A percentile compares a stretch with the other conserved stretches of the same genome.
Evolutionary conservation across 2,329 filamentous ascomycete genomes (phyloP).

Genomic region (Fusarium sp.): DNA sequence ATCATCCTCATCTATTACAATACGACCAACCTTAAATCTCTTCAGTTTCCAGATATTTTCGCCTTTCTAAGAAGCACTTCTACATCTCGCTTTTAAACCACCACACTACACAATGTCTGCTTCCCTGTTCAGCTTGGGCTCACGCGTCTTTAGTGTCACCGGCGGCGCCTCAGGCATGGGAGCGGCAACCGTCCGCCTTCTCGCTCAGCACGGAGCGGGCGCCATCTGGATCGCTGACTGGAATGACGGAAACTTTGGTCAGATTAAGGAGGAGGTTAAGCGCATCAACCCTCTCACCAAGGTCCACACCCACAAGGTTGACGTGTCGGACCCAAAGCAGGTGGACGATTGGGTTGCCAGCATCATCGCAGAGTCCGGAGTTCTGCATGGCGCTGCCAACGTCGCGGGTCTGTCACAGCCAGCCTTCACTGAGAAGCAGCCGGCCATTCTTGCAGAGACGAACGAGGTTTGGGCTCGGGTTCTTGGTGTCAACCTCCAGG

Average conservation of each 20-base stretch:
- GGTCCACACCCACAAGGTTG: neutral
- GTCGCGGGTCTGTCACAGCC: neutral
- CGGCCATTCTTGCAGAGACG: neutral
- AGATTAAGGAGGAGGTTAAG: neutral
- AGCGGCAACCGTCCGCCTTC: neutral
- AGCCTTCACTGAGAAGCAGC: neutral
- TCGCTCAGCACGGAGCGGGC: neutral
- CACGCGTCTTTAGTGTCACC: neutral
- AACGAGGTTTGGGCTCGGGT: conserved; percentile 4
- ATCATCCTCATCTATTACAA: neutral
- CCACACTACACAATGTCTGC: neutral
- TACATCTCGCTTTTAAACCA: neutral
- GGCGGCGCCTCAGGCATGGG: neutral
- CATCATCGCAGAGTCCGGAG: neutral
- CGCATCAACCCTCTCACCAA: neutral
- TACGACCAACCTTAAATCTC: too few species aligned
- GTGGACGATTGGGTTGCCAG: neutral
- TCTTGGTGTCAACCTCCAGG: conserved; percentile 2
- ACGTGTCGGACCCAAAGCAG: neutral
- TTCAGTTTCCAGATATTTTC: neutral
- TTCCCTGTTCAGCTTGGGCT: neutral
- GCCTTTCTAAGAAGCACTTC: neutral
- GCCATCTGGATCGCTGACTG: neutral
- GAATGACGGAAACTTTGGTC: neutral
- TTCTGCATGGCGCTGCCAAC: neutral